These are phyloP conservation scores for Ceratorhiza oryzae-sativae DNA, from an alignment of 1,284 basidiomycete species.

Conservation along the genomic window DNA sequence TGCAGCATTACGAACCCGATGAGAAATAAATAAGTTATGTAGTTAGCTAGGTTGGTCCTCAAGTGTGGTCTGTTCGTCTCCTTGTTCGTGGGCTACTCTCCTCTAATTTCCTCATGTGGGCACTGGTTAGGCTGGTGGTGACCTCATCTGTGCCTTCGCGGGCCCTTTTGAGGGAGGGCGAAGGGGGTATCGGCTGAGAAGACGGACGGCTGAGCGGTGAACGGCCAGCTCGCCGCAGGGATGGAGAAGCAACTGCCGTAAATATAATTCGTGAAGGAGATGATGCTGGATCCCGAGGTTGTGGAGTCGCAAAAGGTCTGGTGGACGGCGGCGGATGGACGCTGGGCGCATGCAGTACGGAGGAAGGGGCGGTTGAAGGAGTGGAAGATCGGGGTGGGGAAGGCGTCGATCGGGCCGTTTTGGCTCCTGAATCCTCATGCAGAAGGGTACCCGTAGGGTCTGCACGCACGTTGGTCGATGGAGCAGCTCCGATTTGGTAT, in stretches of 20 bases:
- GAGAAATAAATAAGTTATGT: slow-evolving; percentile 33
- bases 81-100: slow-evolving; percentile 27
- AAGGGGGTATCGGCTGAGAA: slow-evolving; percentile 22
- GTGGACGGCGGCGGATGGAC: slow-evolving; percentile 1
- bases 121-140: slow-evolving; percentile 9
- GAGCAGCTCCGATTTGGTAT: slow-evolving; percentile 50
- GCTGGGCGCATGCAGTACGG: slow-evolving; percentile 23
- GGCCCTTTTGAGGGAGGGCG: slow-evolving; percentile 28
- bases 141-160: slow-evolving; percentile 27
- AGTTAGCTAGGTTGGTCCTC: neutral
- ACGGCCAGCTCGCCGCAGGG: slow-evolving; percentile 25
- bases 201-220: slow-evolving; percentile 21
- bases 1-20: slow-evolving; percentile 14
- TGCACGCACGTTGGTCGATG: slow-evolving; percentile 29
- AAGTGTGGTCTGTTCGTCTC: slow-evolving; percentile 21
- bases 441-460: slow-evolving; percentile 15
- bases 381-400: slow-evolving; percentile 39
- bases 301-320: slow-evolving; percentile 9
- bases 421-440: slow-evolving; percentile 12
- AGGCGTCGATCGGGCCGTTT: slow-evolving; percentile 30
- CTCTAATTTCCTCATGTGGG: slow-evolving; percentile 36
- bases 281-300: slow-evolving; percentile 16
- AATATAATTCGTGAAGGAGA: slow-evolving; percentile 36
- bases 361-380: slow-evolving; percentile 27
- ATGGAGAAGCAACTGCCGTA: slow-evolving; percentile 12